These are phyloP conservation scores for Alternaria viburni DNA, from an alignment of 2,329 filamentous ascomycete genomes.

Conservation along the genomic window DNA sequence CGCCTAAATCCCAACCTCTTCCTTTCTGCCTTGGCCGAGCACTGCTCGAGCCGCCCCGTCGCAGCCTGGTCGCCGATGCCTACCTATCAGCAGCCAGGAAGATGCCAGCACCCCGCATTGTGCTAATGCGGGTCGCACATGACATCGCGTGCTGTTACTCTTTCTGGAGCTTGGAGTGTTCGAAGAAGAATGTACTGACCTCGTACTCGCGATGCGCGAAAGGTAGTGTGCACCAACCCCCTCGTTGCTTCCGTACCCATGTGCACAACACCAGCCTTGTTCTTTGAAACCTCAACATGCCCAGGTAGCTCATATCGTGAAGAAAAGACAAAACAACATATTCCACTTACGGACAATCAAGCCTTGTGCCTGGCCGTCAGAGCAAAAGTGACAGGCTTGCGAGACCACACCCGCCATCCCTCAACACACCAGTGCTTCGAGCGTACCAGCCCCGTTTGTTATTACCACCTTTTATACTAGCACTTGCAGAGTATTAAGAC, in stretches of 20 bases:
- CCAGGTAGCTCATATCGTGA: not conserved
- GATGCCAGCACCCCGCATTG: not conserved
- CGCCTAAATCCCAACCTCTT: not conserved
- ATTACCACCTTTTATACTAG: not conserved
- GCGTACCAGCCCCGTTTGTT: not conserved
- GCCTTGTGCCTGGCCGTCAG: rapidly evolving
- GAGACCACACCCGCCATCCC: not conserved
- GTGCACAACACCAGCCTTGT: not conserved
- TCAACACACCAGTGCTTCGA: not conserved
- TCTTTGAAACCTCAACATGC: not conserved
- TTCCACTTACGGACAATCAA: not conserved
- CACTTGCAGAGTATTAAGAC: not conserved
- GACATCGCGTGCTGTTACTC: not conserved
- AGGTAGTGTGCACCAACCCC: not conserved
- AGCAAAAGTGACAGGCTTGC: not conserved
- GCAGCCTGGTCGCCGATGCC: not conserved
- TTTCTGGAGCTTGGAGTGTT: not conserved
- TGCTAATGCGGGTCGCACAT: not conserved
- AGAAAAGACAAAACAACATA: rapidly evolving
- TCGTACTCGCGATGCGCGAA: not conserved
- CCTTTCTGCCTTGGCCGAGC: not conserved
- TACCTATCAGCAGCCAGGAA: not conserved
- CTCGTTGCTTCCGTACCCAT: not conserved
- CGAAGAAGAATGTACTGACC: not conserved
- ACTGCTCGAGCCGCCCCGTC: not conserved